These are phyloP conservation scores for Pythium chondricola DNA, from an alignment of 352 stramenopile species.

Conservation along the genomic window DNA sequence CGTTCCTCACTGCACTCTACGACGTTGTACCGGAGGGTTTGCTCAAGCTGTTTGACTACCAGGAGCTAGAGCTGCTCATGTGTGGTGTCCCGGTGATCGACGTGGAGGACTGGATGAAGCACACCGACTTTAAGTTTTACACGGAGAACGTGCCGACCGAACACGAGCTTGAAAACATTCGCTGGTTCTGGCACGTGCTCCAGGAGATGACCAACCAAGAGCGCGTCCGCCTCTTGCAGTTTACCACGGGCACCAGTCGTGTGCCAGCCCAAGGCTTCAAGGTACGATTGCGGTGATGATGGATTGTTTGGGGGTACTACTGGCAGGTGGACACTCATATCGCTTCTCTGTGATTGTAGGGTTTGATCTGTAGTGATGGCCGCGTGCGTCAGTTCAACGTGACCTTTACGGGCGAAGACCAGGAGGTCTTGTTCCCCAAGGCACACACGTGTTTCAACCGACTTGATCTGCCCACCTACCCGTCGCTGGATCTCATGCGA, in stretches of 20 bases:
- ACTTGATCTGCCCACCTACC: conserved; percentile 71
- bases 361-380: conserved; percentile 76
- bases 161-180: conserved; percentile 83
- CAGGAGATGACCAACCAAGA: conserved; percentile 68
- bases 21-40: conserved; percentile 95
- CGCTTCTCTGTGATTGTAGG: conserved; percentile 15
- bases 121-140: conserved; percentile 77
- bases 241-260: conserved; percentile 73
- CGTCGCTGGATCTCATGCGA: conserved; percentile 53
- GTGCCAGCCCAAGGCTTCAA: conserved; percentile 82
- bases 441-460: conserved; percentile 85
- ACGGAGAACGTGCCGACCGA: conserved; percentile 57
- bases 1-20: conserved; percentile 89
- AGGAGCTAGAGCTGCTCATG: conserved; percentile 97
- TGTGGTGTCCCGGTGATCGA: conserved; percentile 88
- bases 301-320: too few species aligned
- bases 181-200: conserved; percentile 97
- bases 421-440: conserved; percentile 66
- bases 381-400: conserved; percentile 74
- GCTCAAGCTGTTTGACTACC: conserved; percentile 97
- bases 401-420: conserved; percentile 54
- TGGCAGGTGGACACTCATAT: too few species aligned
- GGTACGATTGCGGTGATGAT: conserved; percentile 19
- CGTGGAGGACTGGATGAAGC: conserved; percentile 74
- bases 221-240: conserved; percentile 72